phyloP scores from a whole-genome alignment of 139 green algal genomes.

The Chlamydomonas schloesseri region DNA sequence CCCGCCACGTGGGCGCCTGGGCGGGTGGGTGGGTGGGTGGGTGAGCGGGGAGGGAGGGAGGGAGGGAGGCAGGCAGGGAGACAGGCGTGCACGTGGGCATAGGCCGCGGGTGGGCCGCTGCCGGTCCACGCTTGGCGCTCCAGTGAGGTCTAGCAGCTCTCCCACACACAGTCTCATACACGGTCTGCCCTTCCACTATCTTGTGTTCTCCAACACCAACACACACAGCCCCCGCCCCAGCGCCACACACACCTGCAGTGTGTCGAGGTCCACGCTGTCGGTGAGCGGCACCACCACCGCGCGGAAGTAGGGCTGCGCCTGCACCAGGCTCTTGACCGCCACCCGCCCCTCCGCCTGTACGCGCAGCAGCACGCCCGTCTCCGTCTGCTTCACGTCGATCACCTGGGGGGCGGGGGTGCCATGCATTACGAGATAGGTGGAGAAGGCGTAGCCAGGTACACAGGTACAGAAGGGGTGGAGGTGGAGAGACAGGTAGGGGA shows the following conservation, averaged over 20 bases:
- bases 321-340: constrained; percentile 3
- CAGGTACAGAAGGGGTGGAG: neutral
- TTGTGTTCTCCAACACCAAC: too few species aligned
- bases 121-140: too few species aligned
- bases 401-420: constrained; percentile 9
- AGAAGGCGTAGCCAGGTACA: too few species aligned
- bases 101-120: too few species aligned
- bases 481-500: too few species aligned
- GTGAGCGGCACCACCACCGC: constrained; percentile 39
- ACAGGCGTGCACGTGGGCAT: neutral
- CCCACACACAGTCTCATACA: too few species aligned
- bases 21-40: too few species aligned
- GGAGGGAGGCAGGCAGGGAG: neutral
- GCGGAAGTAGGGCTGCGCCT: constrained; percentile 20
- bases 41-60: neutral
- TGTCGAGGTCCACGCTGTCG: constrained; percentile 24
- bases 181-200: too few species aligned
- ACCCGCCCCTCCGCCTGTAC: constrained; percentile 36
- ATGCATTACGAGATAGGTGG: neutral
- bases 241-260: neutral
- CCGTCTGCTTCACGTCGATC: constrained; percentile 38
- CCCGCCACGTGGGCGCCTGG: constrained; percentile 3
- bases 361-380: constrained; percentile 19
- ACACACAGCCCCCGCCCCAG: too few species aligned
- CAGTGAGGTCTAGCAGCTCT: too few species aligned